Base-by-base conservation (phyloP, 2,329 filamentous ascomycete species). In the Pseudogymnoascus sp. region DNA sequence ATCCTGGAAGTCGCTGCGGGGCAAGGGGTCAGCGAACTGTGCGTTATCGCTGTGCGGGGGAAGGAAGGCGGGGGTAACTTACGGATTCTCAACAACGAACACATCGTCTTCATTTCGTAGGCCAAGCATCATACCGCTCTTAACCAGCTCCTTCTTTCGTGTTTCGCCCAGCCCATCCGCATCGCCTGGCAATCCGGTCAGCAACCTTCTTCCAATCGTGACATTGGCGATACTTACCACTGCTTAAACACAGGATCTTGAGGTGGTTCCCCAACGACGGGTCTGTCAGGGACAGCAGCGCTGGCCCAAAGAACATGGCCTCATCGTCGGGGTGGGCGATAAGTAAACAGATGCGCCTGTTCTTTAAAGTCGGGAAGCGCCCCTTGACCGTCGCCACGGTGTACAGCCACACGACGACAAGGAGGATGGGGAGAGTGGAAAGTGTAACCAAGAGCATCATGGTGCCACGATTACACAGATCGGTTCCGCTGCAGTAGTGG, bases 301-400 rank as follows among this genome's bases (percentile, higher is more conserved):
- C 90, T 0, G 95, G 95, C 67, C 92, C 87, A 77, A 99, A 99
- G 82, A 99, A 99, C 95, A 99, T 99, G 75, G 93, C 95, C 79
- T 99, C 95, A 72, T 99, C 95, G 77, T 99, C 95, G 0, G 95
- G 95, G 77, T 99, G 95, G 21, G 95, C 95, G 72, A 99, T 97
- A 63, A 99, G 81, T 62, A 99, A 83, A 74, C 90, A 89, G 72
- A 99, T 91, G 72, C 90, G 87, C 82, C 96, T 96, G 78, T 91
- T 88, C 69, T 80, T 81, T 67, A 97, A 79, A 50, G 79, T 83
- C 3, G 91, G 89, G 69, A 90, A 84, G 33, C 81, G 77, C 26
- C 77, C 70, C 65, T 78, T 76, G 44, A 68, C 64, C 40, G 73
- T 67, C 35, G 68, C 64, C 63, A 73, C 72, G 9, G 73, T 75